These are phyloP conservation scores for Lentinula novae-zelandiae DNA, from an alignment of 1,284 basidiomycete species.

Conservation along the genomic window DNA sequence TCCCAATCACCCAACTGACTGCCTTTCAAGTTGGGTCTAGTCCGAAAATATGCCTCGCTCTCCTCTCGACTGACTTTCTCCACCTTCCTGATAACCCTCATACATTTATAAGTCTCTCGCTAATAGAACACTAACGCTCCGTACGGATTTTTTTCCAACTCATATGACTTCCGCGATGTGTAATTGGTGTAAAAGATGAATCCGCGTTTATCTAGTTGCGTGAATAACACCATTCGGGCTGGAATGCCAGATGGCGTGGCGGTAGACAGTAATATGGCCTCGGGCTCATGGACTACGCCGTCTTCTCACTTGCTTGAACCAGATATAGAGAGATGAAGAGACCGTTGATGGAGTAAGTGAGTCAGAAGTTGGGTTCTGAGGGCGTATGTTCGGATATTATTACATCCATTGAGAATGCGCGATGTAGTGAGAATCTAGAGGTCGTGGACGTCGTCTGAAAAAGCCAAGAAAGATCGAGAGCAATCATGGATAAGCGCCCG, in stretches of 20 bases:
- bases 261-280: conserved; percentile 85
- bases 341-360: conserved; percentile 58
- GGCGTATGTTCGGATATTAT: conserved; percentile 27
- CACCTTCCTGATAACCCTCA: conserved; percentile 83
- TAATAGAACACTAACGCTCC: conserved; percentile 91
- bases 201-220: conserved; percentile 80
- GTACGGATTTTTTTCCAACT: conserved; percentile 74
- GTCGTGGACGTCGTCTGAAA: background rate
- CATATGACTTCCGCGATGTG: conserved; percentile 84
- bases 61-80: conserved; percentile 73
- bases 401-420: conserved; percentile 27
- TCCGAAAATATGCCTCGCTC: conserved; percentile 82
- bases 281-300: conserved; percentile 71
- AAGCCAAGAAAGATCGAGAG: background rate
- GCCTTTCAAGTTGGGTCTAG: conserved; percentile 65
- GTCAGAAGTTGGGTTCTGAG: conserved; percentile 41
- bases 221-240: conserved; percentile 88
- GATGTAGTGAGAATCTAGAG: background rate
- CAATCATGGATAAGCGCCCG: background rate
- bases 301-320: conserved; percentile 72
- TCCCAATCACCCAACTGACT: conserved; percentile 92
- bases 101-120: conserved; percentile 79
- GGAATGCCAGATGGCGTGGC: conserved; percentile 72
- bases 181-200: conserved; percentile 99
- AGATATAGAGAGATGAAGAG: conserved; percentile 65